Conservation (phyloP, 768 basidiomycete genomes). For the Udeniomyces megalosporus region DNA sequence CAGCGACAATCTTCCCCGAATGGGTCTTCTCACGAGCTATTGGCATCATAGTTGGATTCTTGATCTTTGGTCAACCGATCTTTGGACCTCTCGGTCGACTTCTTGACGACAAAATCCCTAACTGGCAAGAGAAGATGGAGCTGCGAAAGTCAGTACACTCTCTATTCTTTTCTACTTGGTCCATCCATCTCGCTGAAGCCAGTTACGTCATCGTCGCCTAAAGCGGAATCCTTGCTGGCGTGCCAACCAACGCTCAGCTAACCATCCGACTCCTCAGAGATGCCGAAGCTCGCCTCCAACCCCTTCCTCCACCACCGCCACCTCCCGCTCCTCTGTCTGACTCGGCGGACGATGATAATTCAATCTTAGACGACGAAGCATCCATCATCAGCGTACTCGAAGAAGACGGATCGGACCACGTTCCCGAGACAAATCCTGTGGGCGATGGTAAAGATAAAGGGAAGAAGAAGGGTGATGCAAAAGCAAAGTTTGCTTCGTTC, state of each 20-base stretch:
- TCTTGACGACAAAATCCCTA: constrained; percentile 28
- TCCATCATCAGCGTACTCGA: background rate
- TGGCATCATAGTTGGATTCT: constrained; percentile 29
- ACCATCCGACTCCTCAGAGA: constrained; percentile 34
- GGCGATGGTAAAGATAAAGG: background rate
- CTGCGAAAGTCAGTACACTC: constrained; percentile 29
- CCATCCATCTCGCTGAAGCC: background rate
- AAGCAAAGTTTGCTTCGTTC: constrained; percentile 3
- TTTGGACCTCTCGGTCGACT: constrained; percentile 24
- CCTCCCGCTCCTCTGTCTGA: constrained; percentile 1
- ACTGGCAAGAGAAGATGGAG: constrained; percentile 32
- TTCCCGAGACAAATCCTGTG: background rate
- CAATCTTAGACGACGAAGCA: background rate
- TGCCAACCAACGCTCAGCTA: constrained; percentile 37
- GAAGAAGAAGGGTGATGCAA: background rate
- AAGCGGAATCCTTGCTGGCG: constrained; percentile 31
- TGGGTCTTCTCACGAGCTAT: constrained; percentile 26
- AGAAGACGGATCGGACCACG: background rate
- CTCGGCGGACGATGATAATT: background rate
- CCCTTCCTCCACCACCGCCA: constrained; percentile 33
- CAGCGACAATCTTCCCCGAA: constrained; percentile 26
- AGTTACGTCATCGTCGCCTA: background rate
- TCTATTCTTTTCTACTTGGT: background rate
- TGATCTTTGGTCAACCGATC: constrained; percentile 34
- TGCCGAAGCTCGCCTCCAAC: constrained; percentile 31